phyloP scores from a whole-genome alignment of 2,329 filamentous ascomycete species.

The Microcera coccophila region DNA sequence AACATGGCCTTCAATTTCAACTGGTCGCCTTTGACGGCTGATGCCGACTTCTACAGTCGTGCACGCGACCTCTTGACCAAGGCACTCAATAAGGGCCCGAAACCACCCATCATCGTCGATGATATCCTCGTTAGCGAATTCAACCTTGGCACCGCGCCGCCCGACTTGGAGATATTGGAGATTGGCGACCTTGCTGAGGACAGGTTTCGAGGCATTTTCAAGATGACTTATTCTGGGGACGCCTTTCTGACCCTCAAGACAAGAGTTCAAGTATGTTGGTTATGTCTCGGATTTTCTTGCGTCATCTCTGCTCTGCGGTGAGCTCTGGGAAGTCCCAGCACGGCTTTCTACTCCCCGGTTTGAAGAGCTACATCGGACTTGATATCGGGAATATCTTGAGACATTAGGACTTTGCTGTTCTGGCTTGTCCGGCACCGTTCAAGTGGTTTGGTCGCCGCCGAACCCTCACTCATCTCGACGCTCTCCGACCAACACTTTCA shows the following conservation, averaged over 20 bases:
- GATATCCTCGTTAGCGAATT: conserved; percentile 98
- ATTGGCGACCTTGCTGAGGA: conserved; percentile 97
- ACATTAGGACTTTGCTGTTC: not conserved
- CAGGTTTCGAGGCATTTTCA: conserved; percentile 96
- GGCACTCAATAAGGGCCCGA: conserved; percentile 94
- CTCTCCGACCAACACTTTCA: not conserved
- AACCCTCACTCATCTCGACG: conserved; percentile 1
- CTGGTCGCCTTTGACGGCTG: conserved; percentile 98
- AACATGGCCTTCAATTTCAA: conserved; percentile 99
- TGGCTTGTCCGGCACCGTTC: not conserved
- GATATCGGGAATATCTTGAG: not conserved
- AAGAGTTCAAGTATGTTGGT: conserved; percentile 72
- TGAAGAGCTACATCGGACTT: conserved; percentile 1
- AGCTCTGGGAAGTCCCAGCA: conserved; percentile 4
- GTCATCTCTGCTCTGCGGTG: conserved; percentile 5
- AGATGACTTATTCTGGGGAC: conserved; percentile 97
- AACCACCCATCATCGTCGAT: conserved; percentile 98
- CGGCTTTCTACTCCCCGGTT: conserved; percentile 1
- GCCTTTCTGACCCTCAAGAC: conserved; percentile 94
- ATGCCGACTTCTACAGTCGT: conserved; percentile 83
- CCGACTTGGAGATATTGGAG: conserved; percentile 93
- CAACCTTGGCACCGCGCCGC: conserved; percentile 90
- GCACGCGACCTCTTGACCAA: conserved; percentile 92
- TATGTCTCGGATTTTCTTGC: conserved; percentile 16
- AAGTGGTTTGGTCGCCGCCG: conserved; percentile 1